These are phyloP conservation scores for Trichaptum fuscoviolaceum DNA, from an alignment of 768 basidiomycete species.

Conservation along the genomic window DNA sequence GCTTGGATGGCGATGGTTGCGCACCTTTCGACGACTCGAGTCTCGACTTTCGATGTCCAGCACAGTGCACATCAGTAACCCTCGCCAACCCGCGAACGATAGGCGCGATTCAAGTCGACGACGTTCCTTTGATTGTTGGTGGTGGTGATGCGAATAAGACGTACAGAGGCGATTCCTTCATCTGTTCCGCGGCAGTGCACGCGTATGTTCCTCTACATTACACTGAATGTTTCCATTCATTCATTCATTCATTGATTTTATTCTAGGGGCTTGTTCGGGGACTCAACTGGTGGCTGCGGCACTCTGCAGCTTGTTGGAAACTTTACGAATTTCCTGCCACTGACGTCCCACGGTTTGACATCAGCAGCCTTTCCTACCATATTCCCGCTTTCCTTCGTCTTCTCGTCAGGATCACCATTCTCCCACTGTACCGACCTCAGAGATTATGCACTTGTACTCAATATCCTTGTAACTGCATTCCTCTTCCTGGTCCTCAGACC, in stretches of 20 bases:
- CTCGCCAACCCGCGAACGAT: constrained; percentile 72
- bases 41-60: constrained; percentile 79
- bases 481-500: constrained; percentile 74
- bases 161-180: constrained; percentile 80
- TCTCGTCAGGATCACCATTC: constrained; percentile 42
- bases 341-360: constrained; percentile 52
- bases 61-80: constrained; percentile 57
- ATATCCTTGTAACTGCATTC: constrained; percentile 59
- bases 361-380: constrained; percentile 70
- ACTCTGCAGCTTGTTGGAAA: constrained; percentile 64
- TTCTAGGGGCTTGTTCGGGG: constrained; percentile 56
- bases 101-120: constrained; percentile 59
- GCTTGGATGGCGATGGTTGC: constrained; percentile 63
- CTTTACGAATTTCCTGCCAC: constrained; percentile 64
- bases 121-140: constrained; percentile 76
- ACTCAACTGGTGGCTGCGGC: constrained; percentile 72
- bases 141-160: constrained; percentile 69
- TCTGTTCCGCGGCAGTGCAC: constrained; percentile 81
- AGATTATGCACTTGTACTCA: constrained; percentile 64
- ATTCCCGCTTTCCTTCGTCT: constrained; percentile 68
- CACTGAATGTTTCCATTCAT: neutral
- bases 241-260: constrained; percentile 2
- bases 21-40: constrained; percentile 54
- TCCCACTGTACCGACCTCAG: constrained; percentile 70
- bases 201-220: constrained; percentile 43